Evolutionary conservation across 305 asterid genomes (phyloP), one percentile per base, ranked within the genome.

Genomic region (Ruellia speciosa): DNA sequence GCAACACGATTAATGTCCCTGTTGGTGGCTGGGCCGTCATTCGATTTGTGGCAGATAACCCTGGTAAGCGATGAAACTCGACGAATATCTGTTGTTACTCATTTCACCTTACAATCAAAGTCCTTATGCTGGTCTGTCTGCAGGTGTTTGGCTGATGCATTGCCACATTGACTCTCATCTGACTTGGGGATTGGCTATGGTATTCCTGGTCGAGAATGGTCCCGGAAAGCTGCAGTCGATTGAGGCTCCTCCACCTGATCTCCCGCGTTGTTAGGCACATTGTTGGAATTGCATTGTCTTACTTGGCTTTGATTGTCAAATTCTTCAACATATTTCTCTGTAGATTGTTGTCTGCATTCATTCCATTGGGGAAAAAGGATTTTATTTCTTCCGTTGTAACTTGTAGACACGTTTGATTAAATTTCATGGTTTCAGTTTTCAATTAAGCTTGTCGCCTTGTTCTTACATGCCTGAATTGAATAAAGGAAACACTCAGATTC

Each of bases 1-100:
- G 96, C 20, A 85, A 88, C 63, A 88, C 96, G 9, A 75, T 83
- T 12, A 79, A 77, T 12, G 88, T 88, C 35, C 90, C 94, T 0
- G 87, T 81, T 49, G 94, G 93, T 0, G 95, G 95, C 5, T 88
- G 96, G 95, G 46, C 86, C 1, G 96, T 73, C 24, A 85, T 85
- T 11, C 82, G 95, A 0, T 88, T 85, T 33, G 79, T 85, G 9
- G 95, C 94, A 5, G 90, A 88, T 52, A 88, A 88, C 79, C 95
- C 96, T 52, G 96, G 96, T 85, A 73, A 55, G 37, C 51, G 9
- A 35, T 39, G 7, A 4, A 43, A 43, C 49, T 24, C 31, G 4
- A 1, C 31, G 5, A 43, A n/a, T 43, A 0, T 37, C 0, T 7
- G 11, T 37, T 10, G 41, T 6, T 37, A 37, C 31, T 24, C 4